Percentiles rank a stretch among this genome's conserved stretches.
phyloP scores from a whole-genome alignment of 345 rosid genomes.

The Acer yangbiense region DNA sequence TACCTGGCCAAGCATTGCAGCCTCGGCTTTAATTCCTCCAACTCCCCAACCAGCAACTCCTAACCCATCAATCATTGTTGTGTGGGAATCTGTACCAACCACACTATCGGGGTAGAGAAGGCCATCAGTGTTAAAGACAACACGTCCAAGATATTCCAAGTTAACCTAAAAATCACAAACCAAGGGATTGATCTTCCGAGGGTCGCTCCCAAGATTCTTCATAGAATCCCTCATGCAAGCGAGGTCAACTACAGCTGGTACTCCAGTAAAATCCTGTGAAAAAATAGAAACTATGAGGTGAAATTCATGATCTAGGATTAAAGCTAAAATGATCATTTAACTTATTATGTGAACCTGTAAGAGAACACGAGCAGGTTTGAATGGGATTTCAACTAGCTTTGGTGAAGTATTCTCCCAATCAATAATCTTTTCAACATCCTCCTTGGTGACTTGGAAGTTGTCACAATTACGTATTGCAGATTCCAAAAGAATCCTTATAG shows the following conservation, averaged over 20 bases:
- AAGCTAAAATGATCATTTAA: background rate
- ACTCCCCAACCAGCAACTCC: constrained; percentile 98
- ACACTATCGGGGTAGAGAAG: constrained; percentile 81
- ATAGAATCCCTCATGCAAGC: constrained; percentile 93
- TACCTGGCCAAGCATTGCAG: constrained; percentile 93
- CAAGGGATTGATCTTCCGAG: constrained; percentile 85
- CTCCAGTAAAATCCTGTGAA: constrained; percentile 86
- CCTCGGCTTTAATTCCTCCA: constrained; percentile 94
- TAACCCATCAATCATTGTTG: constrained; percentile 91
- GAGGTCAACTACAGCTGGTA: constrained; percentile 84
- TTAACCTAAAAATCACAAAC: constrained; percentile 71
- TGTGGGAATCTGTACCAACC: constrained; percentile 90
- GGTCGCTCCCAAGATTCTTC: constrained; percentile 71
- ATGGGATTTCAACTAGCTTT: constrained; percentile 82
- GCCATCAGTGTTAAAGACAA: constrained; percentile 74
- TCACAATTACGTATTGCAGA: constrained; percentile 88
- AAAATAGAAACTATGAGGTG: background rate
- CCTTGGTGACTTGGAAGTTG: constrained; percentile 75
- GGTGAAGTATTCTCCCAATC: constrained; percentile 78
- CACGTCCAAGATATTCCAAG: constrained; percentile 86
- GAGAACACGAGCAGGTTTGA: constrained; percentile 90
- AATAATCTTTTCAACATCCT: constrained; percentile 81
- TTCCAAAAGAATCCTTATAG: constrained; percentile 76
- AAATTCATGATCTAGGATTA: background rate
- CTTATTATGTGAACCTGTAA: constrained; percentile 52